A percentile compares a stretch with the other conserved stretches of the same genome.
These are phyloP conservation scores for Lachancea quebecensis DNA, from an alignment of 805 yeast genomes.

Conservation along the genomic window DNA sequence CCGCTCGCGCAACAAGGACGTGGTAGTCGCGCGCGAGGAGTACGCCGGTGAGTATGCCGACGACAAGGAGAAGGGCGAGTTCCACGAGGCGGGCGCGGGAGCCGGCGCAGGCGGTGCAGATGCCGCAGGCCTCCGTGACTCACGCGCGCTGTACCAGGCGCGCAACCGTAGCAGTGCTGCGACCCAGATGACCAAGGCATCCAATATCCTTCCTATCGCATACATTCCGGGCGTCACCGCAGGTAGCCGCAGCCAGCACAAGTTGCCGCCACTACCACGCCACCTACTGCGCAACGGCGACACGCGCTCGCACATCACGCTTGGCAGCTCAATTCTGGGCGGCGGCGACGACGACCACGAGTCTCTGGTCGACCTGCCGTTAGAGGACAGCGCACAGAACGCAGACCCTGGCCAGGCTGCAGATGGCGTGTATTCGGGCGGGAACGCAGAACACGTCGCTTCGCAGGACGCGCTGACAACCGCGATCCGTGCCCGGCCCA, in stretches of 20 bases:
- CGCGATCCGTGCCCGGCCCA: constrained; percentile 71
- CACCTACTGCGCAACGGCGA: constrained; percentile 23
- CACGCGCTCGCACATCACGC: constrained; percentile 32
- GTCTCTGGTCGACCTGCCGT: neutral
- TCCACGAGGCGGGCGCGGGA: neutral
- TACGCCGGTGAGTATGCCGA: constrained; percentile 12
- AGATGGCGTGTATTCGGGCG: constrained; percentile 10
- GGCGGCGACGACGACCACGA: constrained; percentile 29
- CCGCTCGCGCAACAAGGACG: constrained; percentile 11
- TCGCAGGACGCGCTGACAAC: constrained; percentile 40
- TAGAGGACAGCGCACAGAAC: neutral
- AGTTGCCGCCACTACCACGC: constrained; percentile 7
- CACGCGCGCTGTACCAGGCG: constrained; percentile 6
- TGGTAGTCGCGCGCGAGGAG: constrained; percentile 28
- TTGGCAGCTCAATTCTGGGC: constrained; percentile 39
- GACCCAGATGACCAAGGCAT: constrained; percentile 68
- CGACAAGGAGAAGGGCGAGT: constrained; percentile 9
- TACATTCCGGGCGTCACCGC: constrained; percentile 91
- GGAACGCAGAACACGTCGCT: constrained; percentile 1
- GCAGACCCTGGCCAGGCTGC: neutral
- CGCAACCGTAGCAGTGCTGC: constrained; percentile 42
- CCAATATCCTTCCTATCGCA: constrained; percentile 85
- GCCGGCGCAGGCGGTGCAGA: neutral
- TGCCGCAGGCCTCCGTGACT: neutral
- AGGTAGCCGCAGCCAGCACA: constrained; percentile 21